phyloP scores from a whole-genome alignment of 768 basidiomycete species.

The Termitomyces sp. region DNA sequence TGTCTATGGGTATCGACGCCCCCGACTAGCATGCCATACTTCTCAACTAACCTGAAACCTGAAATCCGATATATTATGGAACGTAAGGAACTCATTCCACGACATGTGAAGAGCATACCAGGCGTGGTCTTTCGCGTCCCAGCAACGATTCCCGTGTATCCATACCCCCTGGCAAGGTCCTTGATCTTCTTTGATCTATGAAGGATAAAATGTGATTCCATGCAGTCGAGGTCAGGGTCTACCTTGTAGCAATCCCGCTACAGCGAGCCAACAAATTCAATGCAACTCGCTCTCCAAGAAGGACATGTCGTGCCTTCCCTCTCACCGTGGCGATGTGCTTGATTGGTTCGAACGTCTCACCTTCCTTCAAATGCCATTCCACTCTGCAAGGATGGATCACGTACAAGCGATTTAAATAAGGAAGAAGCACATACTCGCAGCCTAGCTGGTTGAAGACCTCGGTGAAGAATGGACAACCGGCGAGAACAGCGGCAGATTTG shows the following conservation, averaged over 20 bases:
- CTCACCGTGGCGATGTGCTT: conserved; percentile 87
- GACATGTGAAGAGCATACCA: conserved; percentile 32
- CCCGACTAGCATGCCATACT: conserved; percentile 98
- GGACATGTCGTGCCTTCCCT: conserved; percentile 82
- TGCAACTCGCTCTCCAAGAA: conserved; percentile 90
- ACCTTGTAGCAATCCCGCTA: conserved; percentile 97
- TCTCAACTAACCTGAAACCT: conserved; percentile 96
- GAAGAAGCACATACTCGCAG: conserved; percentile 68
- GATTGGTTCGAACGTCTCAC: conserved; percentile 74
- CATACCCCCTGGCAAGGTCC: conserved; percentile 71
- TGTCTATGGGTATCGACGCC: conserved; percentile 95
- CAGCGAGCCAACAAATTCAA: conserved; percentile 92
- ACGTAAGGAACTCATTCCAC: not conserved
- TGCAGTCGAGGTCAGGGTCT: conserved; percentile 21
- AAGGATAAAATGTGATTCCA: conserved; percentile 6
- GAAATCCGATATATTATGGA: not conserved
- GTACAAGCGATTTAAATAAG: not conserved
- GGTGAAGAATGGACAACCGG: conserved; percentile 93
- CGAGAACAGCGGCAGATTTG: conserved; percentile 71
- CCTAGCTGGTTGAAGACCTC: conserved; percentile 87
- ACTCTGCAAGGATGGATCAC: conserved; percentile 49
- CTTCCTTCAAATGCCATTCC: conserved; percentile 91
- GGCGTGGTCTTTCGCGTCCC: conserved; percentile 98
- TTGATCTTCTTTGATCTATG: conserved; percentile 78
- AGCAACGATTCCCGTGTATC: conserved; percentile 86